These are phyloP conservation scores for Sclerotinia borealis DNA, from an alignment of 2,329 filamentous ascomycete genomes.

Conservation along the genomic window DNA sequence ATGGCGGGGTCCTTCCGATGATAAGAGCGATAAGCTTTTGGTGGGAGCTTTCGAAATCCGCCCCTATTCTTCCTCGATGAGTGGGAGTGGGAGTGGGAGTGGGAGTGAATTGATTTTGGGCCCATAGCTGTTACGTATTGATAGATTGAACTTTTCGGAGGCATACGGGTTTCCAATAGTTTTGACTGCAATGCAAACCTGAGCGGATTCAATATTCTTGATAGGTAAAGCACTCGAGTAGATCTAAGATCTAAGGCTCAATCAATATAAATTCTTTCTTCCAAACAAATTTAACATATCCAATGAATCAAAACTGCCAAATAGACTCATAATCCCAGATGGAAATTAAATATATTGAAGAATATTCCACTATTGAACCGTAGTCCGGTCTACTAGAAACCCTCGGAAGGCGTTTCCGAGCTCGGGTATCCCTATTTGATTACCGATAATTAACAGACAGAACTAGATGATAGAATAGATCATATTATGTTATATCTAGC, in stretches of 20 bases:
- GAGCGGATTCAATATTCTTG: no score
- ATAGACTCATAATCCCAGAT: not conserved
- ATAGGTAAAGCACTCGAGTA: not conserved
- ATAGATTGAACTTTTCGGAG: not conserved
- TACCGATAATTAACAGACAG: not conserved
- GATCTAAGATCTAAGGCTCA: not conserved
- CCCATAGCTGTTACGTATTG: not conserved
- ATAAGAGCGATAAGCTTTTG: conserved; percentile 6
- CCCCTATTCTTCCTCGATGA: not conserved
- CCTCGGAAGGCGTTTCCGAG: not conserved
- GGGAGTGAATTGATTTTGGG: not conserved
- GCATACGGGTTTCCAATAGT: not conserved
- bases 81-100: no score
- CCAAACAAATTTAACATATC: no score
- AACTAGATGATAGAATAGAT: not conserved
- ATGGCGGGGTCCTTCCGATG: conserved; percentile 5
- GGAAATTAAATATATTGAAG: not conserved
- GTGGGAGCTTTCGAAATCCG: not conserved
- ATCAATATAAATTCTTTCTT: no score
- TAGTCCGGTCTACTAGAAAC: not conserved
- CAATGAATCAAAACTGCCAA: no score
- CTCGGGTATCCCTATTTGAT: not conserved
- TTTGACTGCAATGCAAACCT: not conserved
- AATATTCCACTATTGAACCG: not conserved
- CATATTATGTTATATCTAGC: not conserved